A percentile compares a stretch with the other conserved stretches of the same genome.
phyloP scores from a whole-genome alignment of 2,329 filamentous ascomycete species.

The Cladosporium sp. region DNA sequence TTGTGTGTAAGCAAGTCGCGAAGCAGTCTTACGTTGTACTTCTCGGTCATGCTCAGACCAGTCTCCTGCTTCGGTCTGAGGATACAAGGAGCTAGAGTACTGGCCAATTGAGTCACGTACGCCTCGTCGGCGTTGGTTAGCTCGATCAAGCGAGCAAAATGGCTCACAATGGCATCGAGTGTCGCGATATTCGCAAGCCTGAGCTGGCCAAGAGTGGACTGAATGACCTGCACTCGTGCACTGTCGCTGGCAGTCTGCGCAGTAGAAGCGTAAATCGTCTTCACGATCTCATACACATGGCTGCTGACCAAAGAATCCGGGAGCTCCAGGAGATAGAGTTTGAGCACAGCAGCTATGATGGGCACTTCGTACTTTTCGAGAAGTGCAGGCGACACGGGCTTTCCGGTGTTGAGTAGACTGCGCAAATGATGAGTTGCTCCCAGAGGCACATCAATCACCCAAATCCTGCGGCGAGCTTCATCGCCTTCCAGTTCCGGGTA shows the following conservation, averaged over 20 bases:
- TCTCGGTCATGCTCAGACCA: conserved; percentile 90
- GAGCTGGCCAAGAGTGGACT: conserved; percentile 91
- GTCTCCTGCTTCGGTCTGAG: conserved; percentile 81
- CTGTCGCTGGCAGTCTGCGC: conserved; percentile 69
- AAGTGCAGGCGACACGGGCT: conserved; percentile 65
- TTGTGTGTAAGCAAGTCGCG: conserved; percentile 92
- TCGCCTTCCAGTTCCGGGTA: conserved; percentile 97
- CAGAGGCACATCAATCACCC: conserved; percentile 88
- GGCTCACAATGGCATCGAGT: conserved; percentile 95
- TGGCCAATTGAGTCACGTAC: conserved; percentile 70
- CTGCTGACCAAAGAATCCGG: conserved; percentile 98
- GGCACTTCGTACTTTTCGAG: conserved; percentile 88
- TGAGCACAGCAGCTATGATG: conserved; percentile 85
- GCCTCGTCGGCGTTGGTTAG: conserved; percentile 90
- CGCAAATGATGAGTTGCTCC: conserved; percentile 78
- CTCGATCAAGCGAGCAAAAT: conserved; percentile 94
- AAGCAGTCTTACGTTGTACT: conserved; percentile 82
- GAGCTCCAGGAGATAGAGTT: conserved; percentile 89
- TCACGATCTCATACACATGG: conserved; percentile 97
- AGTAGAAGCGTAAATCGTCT: conserved; percentile 88
- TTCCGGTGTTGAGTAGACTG: conserved; percentile 78
- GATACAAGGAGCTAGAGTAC: conserved; percentile 73
- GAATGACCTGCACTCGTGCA: conserved; percentile 79
- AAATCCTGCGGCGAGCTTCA: conserved; percentile 83
- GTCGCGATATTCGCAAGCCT: conserved; percentile 96